Conservation (phyloP, 768 basidiomycete genomes). For the Lanmaoa pseudosensibilis region DNA sequence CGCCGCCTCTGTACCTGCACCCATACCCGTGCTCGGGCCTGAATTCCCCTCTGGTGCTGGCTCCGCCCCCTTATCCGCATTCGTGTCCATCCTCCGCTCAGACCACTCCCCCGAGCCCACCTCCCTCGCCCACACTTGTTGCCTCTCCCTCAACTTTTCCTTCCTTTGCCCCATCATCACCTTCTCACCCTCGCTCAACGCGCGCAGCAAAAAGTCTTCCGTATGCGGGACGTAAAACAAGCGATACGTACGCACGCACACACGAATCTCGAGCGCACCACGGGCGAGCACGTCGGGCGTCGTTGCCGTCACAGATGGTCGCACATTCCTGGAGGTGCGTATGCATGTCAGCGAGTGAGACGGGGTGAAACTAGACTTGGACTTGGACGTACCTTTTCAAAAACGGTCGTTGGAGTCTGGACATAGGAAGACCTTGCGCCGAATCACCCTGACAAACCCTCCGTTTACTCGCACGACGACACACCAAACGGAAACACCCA, state of each 20-base stretch:
- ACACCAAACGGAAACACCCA: conserved; percentile 31
- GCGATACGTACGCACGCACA: conserved; percentile 43
- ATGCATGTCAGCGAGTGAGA: not conserved
- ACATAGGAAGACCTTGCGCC: conserved; percentile 52
- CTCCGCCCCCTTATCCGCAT: not conserved
- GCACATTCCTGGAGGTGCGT: conserved; percentile 20
- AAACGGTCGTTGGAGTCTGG: conserved; percentile 58
- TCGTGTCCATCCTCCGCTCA: not conserved
- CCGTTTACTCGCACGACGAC: not conserved
- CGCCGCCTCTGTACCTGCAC: not conserved
- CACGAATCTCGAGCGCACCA: conserved; percentile 75
- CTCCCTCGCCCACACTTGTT: conserved; percentile 15
- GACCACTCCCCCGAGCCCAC: conserved; percentile 19
- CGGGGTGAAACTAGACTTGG: not conserved
- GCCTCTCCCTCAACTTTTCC: conserved; percentile 8
- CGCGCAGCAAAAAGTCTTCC: conserved; percentile 24
- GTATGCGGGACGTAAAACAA: conserved; percentile 29
- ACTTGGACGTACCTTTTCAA: conserved; percentile 53
- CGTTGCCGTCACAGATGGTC: conserved; percentile 16
- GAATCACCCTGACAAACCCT: conserved; percentile 46
- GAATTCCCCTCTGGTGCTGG: not conserved
- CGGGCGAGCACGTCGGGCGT: conserved; percentile 48
- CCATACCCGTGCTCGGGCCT: not conserved
- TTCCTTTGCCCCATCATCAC: not conserved
- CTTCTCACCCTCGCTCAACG: conserved; percentile 10